Conservation (phyloP, 2,329 filamentous ascomycete species). For the Fusarium nurragi region DNA sequence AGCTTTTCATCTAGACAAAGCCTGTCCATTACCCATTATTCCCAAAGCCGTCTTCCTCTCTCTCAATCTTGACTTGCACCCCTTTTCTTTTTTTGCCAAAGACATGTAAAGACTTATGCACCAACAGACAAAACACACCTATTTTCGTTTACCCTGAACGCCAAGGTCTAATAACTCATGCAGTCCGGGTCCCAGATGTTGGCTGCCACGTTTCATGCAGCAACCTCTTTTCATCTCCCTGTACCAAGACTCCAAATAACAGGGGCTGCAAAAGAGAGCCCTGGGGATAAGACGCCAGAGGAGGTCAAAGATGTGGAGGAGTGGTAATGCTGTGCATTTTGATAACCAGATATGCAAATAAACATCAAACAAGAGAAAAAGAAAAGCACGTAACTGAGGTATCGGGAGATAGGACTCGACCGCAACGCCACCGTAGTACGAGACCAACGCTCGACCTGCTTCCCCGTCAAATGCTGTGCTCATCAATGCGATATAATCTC, state of each 20-base stretch:
- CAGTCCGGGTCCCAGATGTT: not conserved
- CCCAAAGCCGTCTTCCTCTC: not conserved
- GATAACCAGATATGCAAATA: constrained; percentile 20
- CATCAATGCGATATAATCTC: constrained; percentile 1
- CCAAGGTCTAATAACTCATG: constrained; percentile 27
- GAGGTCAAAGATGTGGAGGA: constrained; percentile 12
- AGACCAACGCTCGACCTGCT: constrained; percentile 34
- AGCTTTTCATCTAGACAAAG: constrained; percentile 11
- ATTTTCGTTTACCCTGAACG: not conserved
- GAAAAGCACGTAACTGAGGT: not conserved
- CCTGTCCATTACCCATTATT: constrained; percentile 14
- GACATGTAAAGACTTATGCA: constrained; percentile 25
- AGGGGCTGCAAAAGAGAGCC: not conserved
- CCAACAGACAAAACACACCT: constrained; percentile 15
- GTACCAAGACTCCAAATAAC: constrained; percentile 17
- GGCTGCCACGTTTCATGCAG: not conserved
- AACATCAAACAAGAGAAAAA: not conserved
- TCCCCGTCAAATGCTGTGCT: constrained; percentile 34
- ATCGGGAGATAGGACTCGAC: constrained; percentile 9
- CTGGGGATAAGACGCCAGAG: constrained; percentile 11
- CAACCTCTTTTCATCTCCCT: not conserved
- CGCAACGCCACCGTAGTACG: constrained; percentile 26
- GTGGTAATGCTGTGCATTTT: constrained; percentile 8
- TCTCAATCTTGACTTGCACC: constrained; percentile 13
- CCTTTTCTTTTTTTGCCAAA: constrained; percentile 20